phyloP scores from a whole-genome alignment of 768 basidiomycete species.

The Dioszegia crocea region DNA sequence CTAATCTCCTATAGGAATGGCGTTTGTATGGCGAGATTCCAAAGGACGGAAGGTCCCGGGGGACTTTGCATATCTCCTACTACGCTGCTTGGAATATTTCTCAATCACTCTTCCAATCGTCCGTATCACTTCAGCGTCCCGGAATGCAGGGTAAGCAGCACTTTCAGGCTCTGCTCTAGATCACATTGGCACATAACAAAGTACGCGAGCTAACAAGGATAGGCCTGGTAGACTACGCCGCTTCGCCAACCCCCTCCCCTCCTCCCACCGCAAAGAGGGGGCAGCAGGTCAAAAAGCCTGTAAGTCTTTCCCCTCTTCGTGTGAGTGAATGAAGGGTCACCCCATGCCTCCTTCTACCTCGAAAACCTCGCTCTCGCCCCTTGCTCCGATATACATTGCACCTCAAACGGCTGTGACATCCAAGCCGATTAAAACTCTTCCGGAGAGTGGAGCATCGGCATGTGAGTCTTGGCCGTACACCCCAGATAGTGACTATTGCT shows the following conservation, averaged over 20 bases:
- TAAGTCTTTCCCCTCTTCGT: slow-evolving; percentile 18
- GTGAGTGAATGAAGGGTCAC: slow-evolving; percentile 28
- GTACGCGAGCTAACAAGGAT: not conserved
- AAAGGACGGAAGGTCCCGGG: no score
- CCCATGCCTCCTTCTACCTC: slow-evolving; percentile 19
- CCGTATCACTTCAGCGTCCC: no score
- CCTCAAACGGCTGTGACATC: not conserved
- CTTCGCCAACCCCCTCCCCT: slow-evolving; percentile 7
- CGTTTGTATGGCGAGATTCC: no score
- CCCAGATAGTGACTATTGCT: not conserved
- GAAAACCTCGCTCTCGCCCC: not conserved
- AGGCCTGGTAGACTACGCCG: slow-evolving; percentile 6
- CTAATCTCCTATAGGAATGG: no score
- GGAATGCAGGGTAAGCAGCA: no score
- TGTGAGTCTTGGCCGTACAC: not conserved
- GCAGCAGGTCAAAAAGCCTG: slow-evolving; percentile 22
- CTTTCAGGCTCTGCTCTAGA: no score
- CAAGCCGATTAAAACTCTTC: not conserved
- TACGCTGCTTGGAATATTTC: not conserved
- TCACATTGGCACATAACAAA: no score
- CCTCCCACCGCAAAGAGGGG: slow-evolving; percentile 8
- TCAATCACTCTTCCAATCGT: no score
- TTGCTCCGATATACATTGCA: not conserved
- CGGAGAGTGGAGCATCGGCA: not conserved
- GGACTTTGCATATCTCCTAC: no score